Evolutionary conservation across 1,284 basidiomycete genomes (phyloP).

Genomic region (Wallemia ichthyophaga): DNA sequence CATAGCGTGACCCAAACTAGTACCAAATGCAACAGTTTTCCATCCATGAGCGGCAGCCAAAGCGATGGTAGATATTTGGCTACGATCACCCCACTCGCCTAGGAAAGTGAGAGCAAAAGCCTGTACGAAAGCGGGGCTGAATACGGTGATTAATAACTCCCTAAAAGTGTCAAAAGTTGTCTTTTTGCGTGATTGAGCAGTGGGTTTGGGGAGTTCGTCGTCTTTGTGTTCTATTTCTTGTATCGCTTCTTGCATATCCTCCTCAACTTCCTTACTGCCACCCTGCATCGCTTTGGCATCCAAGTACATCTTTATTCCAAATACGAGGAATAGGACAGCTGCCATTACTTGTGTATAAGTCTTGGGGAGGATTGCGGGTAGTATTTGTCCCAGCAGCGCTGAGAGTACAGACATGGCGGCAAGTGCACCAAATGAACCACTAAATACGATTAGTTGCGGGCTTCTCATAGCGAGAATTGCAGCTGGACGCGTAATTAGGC

Average conservation of each 20-base stretch:
- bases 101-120: constrained; percentile 83
- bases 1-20: constrained; percentile 55
- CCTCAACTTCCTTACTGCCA: constrained; percentile 22
- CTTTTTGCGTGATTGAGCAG: constrained; percentile 24
- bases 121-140: constrained; percentile 84
- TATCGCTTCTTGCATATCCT: constrained; percentile 42
- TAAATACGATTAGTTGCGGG: constrained; percentile 53
- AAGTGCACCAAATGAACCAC: constrained; percentile 61
- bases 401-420: constrained; percentile 76
- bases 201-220: constrained; percentile 22
- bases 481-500: constrained; percentile 15
- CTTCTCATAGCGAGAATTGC: constrained; percentile 93
- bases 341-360: constrained; percentile 20
- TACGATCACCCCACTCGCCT: constrained; percentile 93
- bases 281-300: constrained; percentile 46
- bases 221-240: constrained; percentile 46
- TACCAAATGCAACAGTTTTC: constrained; percentile 58
- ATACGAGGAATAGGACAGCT: constrained; percentile 50
- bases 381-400: constrained; percentile 53
- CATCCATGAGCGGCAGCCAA: constrained; percentile 71
- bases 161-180: constrained; percentile 15
- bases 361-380: constrained; percentile 51
- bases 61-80: constrained; percentile 90
- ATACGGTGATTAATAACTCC: constrained; percentile 34
- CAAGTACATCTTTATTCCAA: constrained; percentile 54